Evolutionary conservation across 768 basidiomycete genomes (phyloP).

Genomic region (Trametes sanguinea): DNA sequence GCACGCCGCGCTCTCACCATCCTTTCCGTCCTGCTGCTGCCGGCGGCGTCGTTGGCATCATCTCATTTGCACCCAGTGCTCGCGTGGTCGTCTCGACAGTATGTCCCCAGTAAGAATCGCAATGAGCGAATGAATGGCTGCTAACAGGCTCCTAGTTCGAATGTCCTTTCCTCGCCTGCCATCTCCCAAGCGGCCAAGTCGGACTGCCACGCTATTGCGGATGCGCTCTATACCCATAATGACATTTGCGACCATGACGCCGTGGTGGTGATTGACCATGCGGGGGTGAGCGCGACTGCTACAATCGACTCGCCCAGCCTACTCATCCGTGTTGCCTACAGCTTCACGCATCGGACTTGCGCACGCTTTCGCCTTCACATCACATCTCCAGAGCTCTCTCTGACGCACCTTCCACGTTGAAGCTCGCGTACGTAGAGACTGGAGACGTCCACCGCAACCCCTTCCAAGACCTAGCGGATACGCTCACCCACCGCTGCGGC

Average conservation of each 20-base stretch:
- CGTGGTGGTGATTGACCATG: conserved; percentile 68
- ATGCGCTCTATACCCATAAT: conserved; percentile 30
- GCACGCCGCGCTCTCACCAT: conserved; percentile 29
- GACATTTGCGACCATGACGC: conserved; percentile 66
- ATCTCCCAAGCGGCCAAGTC: conserved; percentile 18
- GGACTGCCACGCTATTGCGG: conserved; percentile 38
- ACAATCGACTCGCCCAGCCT: not conserved
- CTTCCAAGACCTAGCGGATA: conserved; percentile 41
- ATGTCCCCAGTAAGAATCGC: not conserved
- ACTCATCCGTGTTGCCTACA: conserved; percentile 30
- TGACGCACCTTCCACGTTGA: conserved; percentile 54
- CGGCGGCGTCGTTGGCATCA: conserved; percentile 55
- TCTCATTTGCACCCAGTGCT: conserved; percentile 65
- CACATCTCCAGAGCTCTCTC: conserved; percentile 49
- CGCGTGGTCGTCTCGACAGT: conserved; percentile 74
- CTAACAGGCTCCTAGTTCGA: conserved; percentile 42
- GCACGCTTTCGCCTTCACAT: conserved; percentile 54
- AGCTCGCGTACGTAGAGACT: conserved; percentile 60
- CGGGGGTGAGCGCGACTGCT: conserved; percentile 54
- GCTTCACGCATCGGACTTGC: conserved; percentile 80
- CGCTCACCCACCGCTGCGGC: conserved; percentile 54
- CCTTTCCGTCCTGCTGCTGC: conserved; percentile 44
- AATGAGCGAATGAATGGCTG: not conserved
- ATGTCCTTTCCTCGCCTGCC: conserved; percentile 37
- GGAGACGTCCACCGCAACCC: conserved; percentile 29